Evolutionary conservation across 2,329 filamentous ascomycete genomes (phyloP), one percentile per base, ranked within the genome.

Genomic region (Phoma sp.): DNA sequence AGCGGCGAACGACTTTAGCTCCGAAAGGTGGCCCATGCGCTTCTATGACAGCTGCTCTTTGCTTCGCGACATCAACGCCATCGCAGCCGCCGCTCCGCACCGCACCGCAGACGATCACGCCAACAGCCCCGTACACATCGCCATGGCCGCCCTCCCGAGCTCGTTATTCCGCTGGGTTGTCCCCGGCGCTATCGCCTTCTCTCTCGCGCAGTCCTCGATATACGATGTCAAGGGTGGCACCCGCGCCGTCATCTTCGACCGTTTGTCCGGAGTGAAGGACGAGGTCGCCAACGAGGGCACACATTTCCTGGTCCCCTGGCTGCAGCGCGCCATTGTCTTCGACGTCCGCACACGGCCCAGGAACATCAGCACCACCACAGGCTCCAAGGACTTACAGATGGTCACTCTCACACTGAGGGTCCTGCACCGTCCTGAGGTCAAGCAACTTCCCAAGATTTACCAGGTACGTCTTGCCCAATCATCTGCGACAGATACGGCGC

Each of bases 301-400:
- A 51, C 95, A 99, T 77, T 96, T 99, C 77, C 81, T 99, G 50
- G 78, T 99, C 33, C 95, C 95, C 7, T 99, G 95, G 95, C 80
- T 99, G 75, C 95, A 99, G 79, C 89, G 87, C 78, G 90, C 89
- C 68, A 92, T 99, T 79, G 83, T 96, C 75, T 99, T 96, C 76
- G 95, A 99, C 80, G 95, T 99, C 64, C 89, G 95, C 61, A 99
- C 96, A 53, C 96, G 96, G 84, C 95, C 95, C 58, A 86, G 95
- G 74, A 98, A 96, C 77, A 98, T 99, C 75, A 91, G 90, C 64
- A 99, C 95, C 25, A 99, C 95, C 23, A 99, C 95, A 10, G 95
- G 95, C 55, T 93, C 89, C 84, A 99, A 99, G 86, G 95, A 99
- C 80, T 79, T 99, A 83, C 95, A 99, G 82, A 99, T 99, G 95